These are phyloP conservation scores for Colletotrichum magnum DNA, from an alignment of 2,329 filamentous ascomycete species.

Conservation along the genomic window DNA sequence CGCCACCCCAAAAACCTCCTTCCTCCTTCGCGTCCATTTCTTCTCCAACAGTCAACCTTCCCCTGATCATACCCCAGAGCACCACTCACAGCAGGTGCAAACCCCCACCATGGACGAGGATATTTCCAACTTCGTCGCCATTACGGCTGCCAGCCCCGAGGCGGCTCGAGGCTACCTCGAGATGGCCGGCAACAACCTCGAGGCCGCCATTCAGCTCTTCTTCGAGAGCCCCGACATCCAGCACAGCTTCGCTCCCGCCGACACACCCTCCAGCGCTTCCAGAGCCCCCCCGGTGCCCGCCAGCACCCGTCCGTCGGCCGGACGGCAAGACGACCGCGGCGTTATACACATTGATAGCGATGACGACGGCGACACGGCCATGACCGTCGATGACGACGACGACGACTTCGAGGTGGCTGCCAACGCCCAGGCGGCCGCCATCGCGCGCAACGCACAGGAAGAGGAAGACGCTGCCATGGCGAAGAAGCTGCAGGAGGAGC, in stretches of 20 bases:
- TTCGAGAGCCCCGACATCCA: slow-evolving; percentile 88
- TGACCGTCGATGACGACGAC: slow-evolving; percentile 56
- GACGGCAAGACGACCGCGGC: slow-evolving; percentile 68
- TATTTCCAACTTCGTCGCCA: slow-evolving; percentile 82
- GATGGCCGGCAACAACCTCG: slow-evolving; percentile 86
- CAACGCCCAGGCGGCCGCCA: slow-evolving; percentile 53
- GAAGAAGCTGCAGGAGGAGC: slow-evolving; percentile 89
- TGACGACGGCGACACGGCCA: slow-evolving; percentile 70
- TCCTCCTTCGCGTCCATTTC: background rate
- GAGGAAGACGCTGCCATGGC: slow-evolving; percentile 97
- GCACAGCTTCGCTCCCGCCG: slow-evolving; percentile 58
- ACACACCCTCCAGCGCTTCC: slow-evolving; percentile 47
- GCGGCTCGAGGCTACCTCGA: slow-evolving; percentile 87
- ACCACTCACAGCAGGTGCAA: background rate
- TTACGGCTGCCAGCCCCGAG: slow-evolving; percentile 82
- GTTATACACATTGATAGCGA: slow-evolving; percentile 85
- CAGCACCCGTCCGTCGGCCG: slow-evolving; percentile 47
- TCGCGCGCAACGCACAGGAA: slow-evolving; percentile 68
- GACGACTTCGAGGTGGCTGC: slow-evolving; percentile 51
- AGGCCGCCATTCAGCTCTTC: slow-evolving; percentile 90
- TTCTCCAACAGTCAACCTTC: background rate
- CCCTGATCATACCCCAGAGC: background rate
- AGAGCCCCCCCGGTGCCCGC: slow-evolving; percentile 46
- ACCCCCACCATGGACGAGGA: slow-evolving; percentile 74
- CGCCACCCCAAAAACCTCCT: slow-evolving; percentile 14